Evolutionary conservation across 2,329 filamentous ascomycete genomes (phyloP).

Genomic region (Bipolaris zeicola): DNA sequence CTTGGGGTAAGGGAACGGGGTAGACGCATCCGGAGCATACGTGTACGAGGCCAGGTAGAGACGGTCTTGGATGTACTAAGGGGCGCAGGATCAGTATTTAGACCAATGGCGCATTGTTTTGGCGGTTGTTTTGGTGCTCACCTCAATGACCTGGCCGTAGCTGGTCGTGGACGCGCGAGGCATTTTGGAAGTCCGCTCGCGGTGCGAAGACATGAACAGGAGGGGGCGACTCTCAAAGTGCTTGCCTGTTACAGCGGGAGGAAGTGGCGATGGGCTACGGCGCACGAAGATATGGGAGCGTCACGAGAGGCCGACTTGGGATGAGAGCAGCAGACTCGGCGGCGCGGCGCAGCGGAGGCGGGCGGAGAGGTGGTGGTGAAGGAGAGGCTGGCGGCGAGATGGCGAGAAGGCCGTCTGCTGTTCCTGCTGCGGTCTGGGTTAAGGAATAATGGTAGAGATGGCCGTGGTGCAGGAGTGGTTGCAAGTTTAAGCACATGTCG

Average conservation of each 20-base stretch:
- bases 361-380: conserved; percentile 8
- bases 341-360: conserved; percentile 19
- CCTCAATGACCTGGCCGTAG: conserved; percentile 91
- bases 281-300: conserved; percentile 8
- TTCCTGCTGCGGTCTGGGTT: conserved; percentile 23
- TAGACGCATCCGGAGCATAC: conserved; percentile 77
- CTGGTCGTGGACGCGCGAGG: conserved; percentile 53
- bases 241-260: conserved; percentile 9
- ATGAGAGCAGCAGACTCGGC: conserved; percentile 24
- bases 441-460: conserved; percentile 49
- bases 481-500: conserved; percentile 32
- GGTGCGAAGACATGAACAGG: conserved; percentile 35
- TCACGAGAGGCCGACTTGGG: conserved; percentile 20
- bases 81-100: conserved; percentile 13
- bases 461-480: conserved; percentile 37
- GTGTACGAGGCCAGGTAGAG: conserved; percentile 94
- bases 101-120: conserved; percentile 28
- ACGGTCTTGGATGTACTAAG: conserved; percentile 67
- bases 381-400: conserved; percentile 25
- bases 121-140: conserved; percentile 63
- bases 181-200: conserved; percentile 36
- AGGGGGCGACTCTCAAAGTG: conserved; percentile 21
- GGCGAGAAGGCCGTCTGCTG: conserved; percentile 26
- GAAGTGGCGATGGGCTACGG: conserved; percentile 18
- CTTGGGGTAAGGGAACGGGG: conserved; percentile 82